phyloP scores from a whole-genome alignment of 2,329 filamentous ascomycete genomes.

The Ascochyta lentis region DNA sequence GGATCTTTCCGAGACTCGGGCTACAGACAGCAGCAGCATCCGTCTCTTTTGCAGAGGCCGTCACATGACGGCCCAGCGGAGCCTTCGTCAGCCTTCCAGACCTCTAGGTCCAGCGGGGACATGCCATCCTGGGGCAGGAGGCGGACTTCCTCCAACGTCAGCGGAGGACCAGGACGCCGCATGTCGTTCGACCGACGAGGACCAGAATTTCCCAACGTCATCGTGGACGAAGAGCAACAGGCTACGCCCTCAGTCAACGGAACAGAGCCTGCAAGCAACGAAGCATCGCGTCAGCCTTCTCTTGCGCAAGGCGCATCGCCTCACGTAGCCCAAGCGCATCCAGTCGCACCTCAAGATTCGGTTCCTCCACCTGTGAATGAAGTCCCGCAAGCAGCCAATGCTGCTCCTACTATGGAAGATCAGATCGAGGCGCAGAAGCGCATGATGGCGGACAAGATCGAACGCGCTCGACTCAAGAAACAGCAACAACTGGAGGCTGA shows the following conservation, averaged over 20 bases:
- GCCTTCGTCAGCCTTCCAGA: conserved; percentile 86
- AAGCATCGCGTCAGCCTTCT: conserved; percentile 30
- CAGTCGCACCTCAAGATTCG: conserved; percentile 46
- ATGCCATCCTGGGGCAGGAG: conserved; percentile 71
- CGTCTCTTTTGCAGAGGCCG: conserved; percentile 79
- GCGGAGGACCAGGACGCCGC: conserved; percentile 78
- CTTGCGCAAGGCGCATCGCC: conserved; percentile 41
- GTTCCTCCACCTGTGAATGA: conserved; percentile 31
- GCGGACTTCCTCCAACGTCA: conserved; percentile 89
- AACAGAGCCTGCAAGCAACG: conserved; percentile 29
- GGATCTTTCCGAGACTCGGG: conserved; percentile 71
- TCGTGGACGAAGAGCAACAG: conserved; percentile 38
- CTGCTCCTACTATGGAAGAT: conserved; percentile 62
- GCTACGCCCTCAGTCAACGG: conserved; percentile 42
- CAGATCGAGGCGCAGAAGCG: conserved; percentile 69
- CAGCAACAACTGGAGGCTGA: conserved; percentile 64
- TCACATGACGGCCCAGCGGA: conserved; percentile 73
- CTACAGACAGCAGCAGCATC: conserved; percentile 68
- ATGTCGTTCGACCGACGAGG: conserved; percentile 62
- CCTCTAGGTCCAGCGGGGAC: conserved; percentile 72
- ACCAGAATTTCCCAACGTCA: conserved; percentile 41
- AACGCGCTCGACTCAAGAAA: conserved; percentile 71
- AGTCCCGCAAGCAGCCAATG: conserved; percentile 37
- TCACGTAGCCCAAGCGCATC: conserved; percentile 39
- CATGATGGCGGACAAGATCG: conserved; percentile 74